Conservation (phyloP, 2,329 filamentous ascomycete genomes). For the Fusarium incarnatum region DNA sequence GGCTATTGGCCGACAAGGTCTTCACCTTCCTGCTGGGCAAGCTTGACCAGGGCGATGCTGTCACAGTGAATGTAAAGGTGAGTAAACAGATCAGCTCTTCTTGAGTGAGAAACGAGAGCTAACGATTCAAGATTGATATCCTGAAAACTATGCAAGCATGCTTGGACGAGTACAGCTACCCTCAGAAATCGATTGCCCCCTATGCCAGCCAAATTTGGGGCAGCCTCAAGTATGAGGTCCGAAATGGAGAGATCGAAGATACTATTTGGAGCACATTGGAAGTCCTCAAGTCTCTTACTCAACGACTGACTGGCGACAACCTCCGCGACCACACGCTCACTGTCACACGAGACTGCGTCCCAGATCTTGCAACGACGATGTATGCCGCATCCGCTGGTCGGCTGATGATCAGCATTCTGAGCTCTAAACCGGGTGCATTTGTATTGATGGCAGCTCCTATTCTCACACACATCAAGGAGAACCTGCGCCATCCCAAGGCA, state of each 20-base stretch:
- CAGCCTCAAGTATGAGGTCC: slow-evolving; percentile 72
- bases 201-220: slow-evolving; percentile 65
- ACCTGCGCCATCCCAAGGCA: slow-evolving; percentile 63
- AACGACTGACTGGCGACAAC: slow-evolving; percentile 57
- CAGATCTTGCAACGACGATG: slow-evolving; percentile 64
- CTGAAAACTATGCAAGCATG: slow-evolving; percentile 67
- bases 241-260: slow-evolving; percentile 70
- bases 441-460: slow-evolving; percentile 59
- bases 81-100: neutral
- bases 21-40: slow-evolving; percentile 68
- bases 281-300: slow-evolving; percentile 63
- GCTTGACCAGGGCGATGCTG: slow-evolving; percentile 68
- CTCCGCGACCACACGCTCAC: slow-evolving; percentile 60
- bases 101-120: neutral
- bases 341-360: slow-evolving; percentile 64
- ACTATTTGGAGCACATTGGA: slow-evolving; percentile 67
- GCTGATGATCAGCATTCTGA: slow-evolving; percentile 63
- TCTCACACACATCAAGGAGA: slow-evolving; percentile 62
- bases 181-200: slow-evolving; percentile 60
- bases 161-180: slow-evolving; percentile 60
- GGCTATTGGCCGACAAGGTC: slow-evolving; percentile 58
- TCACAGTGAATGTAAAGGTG: slow-evolving; percentile 69
- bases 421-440: slow-evolving; percentile 62
- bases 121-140: slow-evolving; percentile 61
- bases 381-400: slow-evolving; percentile 66